These are phyloP conservation scores for Lachnellula arida DNA, from an alignment of 2,329 filamentous ascomycete species.

Conservation along the genomic window DNA sequence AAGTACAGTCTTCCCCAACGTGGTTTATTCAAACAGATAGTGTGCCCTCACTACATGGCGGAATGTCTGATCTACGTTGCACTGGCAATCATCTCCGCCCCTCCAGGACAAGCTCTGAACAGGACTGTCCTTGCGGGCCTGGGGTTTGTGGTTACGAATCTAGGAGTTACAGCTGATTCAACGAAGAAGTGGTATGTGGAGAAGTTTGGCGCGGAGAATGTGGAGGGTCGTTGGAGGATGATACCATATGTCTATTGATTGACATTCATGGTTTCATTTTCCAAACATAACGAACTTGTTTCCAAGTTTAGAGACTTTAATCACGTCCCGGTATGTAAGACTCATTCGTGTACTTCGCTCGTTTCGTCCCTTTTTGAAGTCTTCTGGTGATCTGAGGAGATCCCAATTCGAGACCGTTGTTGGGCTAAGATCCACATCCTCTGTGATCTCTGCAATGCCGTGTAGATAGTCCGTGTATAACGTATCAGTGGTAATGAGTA, in stretches of 20 bases:
- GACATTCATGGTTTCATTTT: conserved; percentile 18
- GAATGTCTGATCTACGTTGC: conserved; percentile 81
- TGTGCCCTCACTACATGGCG: conserved; percentile 89
- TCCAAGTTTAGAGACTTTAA: conserved; percentile 72
- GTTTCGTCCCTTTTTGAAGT: conserved; percentile 49
- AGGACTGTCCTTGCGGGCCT: conserved; percentile 66
- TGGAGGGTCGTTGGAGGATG: conserved; percentile 67
- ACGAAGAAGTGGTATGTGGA: conserved; percentile 74
- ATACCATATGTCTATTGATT: conserved; percentile 61
- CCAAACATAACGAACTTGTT: conserved; percentile 56
- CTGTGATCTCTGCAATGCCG: conserved; percentile 62
- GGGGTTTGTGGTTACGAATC: conserved; percentile 71
- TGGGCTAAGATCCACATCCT: conserved; percentile 60
- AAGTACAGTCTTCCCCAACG: conserved; percentile 80
- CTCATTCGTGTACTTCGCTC: conserved; percentile 60
- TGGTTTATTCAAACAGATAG: conserved; percentile 64
- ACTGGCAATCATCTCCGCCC: conserved; percentile 71
- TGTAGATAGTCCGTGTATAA: conserved; percentile 71
- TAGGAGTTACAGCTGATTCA: conserved; percentile 73
- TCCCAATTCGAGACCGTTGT: conserved; percentile 68
- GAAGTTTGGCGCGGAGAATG: conserved; percentile 65
- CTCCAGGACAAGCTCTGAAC: conserved; percentile 61
- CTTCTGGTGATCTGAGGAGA: conserved; percentile 49
- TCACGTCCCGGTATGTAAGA: conserved; percentile 80
- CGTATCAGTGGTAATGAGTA: conserved; percentile 65